Conservation (phyloP, 2,329 filamentous ascomycete genomes). For the Aureobasidium leucospermi region DNA sequence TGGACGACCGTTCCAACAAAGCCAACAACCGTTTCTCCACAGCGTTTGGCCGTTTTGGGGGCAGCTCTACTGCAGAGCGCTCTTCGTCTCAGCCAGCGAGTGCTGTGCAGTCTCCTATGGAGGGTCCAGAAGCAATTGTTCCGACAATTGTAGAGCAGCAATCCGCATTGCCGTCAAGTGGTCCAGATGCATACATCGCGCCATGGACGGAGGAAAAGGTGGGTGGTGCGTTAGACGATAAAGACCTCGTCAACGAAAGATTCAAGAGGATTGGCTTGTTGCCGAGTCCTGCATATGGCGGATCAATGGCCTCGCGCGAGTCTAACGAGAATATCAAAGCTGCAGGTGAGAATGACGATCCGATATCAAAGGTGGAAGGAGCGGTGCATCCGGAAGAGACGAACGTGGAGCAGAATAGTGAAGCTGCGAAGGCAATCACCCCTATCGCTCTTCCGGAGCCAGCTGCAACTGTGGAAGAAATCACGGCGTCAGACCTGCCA, state of each 20-base stretch:
- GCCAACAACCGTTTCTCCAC: constrained; percentile 12
- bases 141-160: neutral
- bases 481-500: no score
- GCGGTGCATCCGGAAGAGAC: neutral
- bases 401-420: neutral
- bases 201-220: constrained; percentile 12
- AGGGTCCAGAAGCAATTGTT: neutral
- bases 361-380: neutral
- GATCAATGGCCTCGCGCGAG: constrained; percentile 8
- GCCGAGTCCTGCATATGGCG: constrained; percentile 14
- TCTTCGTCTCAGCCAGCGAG: neutral
- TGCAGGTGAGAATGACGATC: neutral
- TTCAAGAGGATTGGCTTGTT: constrained; percentile 14
- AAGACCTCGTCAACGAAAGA: constrained; percentile 6
- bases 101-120: neutral
- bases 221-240: neutral
- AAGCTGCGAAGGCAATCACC: neutral
- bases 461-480: neutral
- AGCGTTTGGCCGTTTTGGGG: constrained; percentile 4
- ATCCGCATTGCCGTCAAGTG: neutral
- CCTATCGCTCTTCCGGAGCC: neutral
- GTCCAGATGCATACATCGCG: neutral
- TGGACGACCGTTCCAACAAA: constrained; percentile 13
- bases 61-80: neutral
- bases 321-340: neutral